Base-by-base conservation (phyloP, 2,329 filamentous ascomycete species). In the Colletotrichum cordylinicola region DNA sequence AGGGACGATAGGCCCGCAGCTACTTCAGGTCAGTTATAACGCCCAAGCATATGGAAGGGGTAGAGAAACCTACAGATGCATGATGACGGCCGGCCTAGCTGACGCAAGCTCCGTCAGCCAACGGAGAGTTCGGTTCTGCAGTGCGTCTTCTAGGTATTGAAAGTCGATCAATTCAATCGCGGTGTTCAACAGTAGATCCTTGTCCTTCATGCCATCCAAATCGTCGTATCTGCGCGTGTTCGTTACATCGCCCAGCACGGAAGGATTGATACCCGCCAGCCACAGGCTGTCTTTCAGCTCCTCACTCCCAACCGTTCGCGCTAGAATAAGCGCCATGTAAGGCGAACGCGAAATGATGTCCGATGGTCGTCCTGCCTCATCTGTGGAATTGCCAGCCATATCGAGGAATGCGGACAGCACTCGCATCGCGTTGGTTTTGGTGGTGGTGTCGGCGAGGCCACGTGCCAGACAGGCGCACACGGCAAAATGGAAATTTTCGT, bases 151-250 rank as follows among this genome's bases (percentile, higher is more conserved):
- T 9, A 93, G 84, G 73, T 90, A 90, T 72, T 90, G 89, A 79
- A 94, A 94, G 80, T 94, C 93, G 12, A 94, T 89, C 56, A 94
- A 85, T 79, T 91, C 89, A 71, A 94, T 91, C 2, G 91, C 91
- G 4, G 91, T 90, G 76, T 91, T 91, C 8, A 94, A 86, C 18
- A 94, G 83, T 15, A 94, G 81, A 75, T 93, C 91, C 78, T 91
- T 90, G 77, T 94, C 92, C 69, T 88, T 89, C 79, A 93, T 86
- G 8, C 80, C 76, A 8, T 84, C 81, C 10, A 90, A 79, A 76
- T 89, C 85, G 52, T 87, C 85, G 60, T 88, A 80, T 55, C 84
- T 82, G 21, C 88, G 84, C 29, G 85, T 81, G 61, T 85, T 84
- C 18, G 82, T 78, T 29, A 87, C 80, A 21, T 85, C 83, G 7